phyloP scores from a whole-genome alignment of 2,329 filamentous ascomycete species.

The Tolypocladium endophyticum region DNA sequence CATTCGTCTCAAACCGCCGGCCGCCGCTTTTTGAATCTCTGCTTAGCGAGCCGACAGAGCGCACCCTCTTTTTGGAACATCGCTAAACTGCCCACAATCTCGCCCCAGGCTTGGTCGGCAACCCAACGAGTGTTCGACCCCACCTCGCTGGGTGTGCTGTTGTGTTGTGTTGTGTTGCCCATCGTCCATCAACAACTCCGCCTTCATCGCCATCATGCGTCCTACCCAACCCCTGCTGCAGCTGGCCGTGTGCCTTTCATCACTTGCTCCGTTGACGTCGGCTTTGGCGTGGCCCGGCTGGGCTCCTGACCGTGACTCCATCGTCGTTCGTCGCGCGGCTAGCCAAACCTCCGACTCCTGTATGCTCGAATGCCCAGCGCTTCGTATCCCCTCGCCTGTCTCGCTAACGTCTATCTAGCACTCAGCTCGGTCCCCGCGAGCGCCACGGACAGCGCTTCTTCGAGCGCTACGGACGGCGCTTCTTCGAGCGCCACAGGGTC shows the following conservation, averaged over 20 bases:
- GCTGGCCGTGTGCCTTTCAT: slow-evolving; percentile 37
- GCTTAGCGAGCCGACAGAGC: background rate
- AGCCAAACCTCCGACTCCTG: slow-evolving; percentile 11
- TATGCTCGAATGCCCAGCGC: background rate
- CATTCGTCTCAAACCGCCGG: background rate
- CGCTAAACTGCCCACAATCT: background rate
- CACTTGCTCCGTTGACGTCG: slow-evolving; percentile 37
- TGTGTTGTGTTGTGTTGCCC: background rate
- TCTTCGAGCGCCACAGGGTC: background rate
- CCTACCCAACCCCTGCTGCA: slow-evolving; percentile 33
- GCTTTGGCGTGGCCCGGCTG: slow-evolving; percentile 47
- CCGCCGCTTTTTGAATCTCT: background rate
- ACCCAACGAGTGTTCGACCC: background rate
- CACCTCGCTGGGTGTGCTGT: background rate
- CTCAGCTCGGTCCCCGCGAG: background rate
- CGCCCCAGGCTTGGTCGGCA: background rate
- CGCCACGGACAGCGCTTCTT: background rate
- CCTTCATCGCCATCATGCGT: slow-evolving; percentile 32
- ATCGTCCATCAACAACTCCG: background rate
- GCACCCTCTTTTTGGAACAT: background rate
- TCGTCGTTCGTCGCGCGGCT: slow-evolving; percentile 42
- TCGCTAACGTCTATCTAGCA: background rate
- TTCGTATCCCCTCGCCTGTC: background rate
- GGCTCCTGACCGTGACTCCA: slow-evolving; percentile 40
- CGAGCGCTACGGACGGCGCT: background rate